A percentile compares a stretch with the other conserved stretches of the same genome.
Conservation (phyloP, 495 filamentous ascomycete genomes). For the Hyaloscypha finlandica region DNA sequence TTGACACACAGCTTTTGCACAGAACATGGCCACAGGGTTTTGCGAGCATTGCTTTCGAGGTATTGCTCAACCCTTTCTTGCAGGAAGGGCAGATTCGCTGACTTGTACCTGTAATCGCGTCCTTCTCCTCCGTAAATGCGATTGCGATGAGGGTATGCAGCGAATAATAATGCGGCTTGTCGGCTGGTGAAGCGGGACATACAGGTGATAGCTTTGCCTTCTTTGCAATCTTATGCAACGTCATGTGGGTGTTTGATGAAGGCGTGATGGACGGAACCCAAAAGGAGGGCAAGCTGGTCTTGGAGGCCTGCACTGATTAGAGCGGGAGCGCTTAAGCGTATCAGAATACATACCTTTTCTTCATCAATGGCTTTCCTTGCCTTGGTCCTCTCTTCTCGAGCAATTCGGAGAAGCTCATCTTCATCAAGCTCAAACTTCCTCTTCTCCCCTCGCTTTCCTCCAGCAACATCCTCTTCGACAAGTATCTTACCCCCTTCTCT, state of each 20-base stretch:
- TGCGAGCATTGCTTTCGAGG: slow-evolving; percentile 80
- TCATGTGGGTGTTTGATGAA: slow-evolving; percentile 48
- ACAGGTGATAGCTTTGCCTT: slow-evolving; percentile 70
- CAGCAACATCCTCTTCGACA: slow-evolving; percentile 48
- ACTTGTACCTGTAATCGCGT: slow-evolving; percentile 49
- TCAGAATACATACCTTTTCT: slow-evolving; percentile 62
- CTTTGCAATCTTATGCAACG: slow-evolving; percentile 60
- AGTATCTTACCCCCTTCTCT: slow-evolving; percentile 44
- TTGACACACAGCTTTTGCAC: slow-evolving; percentile 82
- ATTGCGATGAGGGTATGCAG: slow-evolving; percentile 81
- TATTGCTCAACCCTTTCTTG: slow-evolving; percentile 80
- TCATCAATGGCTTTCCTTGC: slow-evolving; percentile 67
- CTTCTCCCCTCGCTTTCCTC: slow-evolving; percentile 57
- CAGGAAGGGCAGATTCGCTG: slow-evolving; percentile 83
- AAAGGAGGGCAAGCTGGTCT: slow-evolving; percentile 83
- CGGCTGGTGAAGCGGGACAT: slow-evolving; percentile 75
- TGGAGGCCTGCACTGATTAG: slow-evolving; percentile 48
- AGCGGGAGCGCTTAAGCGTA: slow-evolving; percentile 20
- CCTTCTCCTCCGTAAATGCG: slow-evolving; percentile 76
- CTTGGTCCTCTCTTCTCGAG: slow-evolving; percentile 66
- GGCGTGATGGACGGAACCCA: slow-evolving; percentile 91
- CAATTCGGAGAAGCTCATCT: slow-evolving; percentile 73
- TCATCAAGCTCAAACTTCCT: slow-evolving; percentile 84
- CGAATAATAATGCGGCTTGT: slow-evolving; percentile 73
- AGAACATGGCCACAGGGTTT: slow-evolving; percentile 95